phyloP scores from a whole-genome alignment of 257 asterid species.

The Jacaranda mimosifolia region DNA sequence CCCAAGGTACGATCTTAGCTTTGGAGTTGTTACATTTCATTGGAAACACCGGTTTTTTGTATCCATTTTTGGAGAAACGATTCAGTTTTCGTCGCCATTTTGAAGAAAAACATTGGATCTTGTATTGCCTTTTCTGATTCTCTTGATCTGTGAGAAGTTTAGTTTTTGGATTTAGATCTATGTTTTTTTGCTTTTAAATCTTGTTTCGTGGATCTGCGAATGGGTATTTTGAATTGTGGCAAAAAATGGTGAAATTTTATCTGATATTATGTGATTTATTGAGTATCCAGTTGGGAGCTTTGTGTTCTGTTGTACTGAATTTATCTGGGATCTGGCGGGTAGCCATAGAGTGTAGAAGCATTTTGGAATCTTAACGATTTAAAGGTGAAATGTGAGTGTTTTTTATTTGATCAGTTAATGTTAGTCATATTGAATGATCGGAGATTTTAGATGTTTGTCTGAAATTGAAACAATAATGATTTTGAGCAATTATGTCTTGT shows the following conservation, averaged over 20 bases:
- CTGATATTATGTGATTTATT: conserved; percentile 9
- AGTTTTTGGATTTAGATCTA: conserved; percentile 37
- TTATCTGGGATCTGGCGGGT: conserved; percentile 31
- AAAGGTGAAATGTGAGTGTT: neutral
- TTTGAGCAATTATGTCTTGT: neutral
- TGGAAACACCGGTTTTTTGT: neutral
- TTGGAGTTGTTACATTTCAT: neutral
- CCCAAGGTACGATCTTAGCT: conserved; percentile 45
- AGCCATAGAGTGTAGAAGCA: neutral
- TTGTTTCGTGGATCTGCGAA: conserved; percentile 44
- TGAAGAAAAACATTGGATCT: conserved; percentile 32
- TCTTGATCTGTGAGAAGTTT: conserved; percentile 37
- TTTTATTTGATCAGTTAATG: neutral
- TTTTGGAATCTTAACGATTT: neutral
- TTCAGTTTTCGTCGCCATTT: conserved; percentile 21
- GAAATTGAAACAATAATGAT: neutral
- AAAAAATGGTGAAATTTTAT: neutral
- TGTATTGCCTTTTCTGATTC: conserved; percentile 24
- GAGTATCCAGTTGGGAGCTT: neutral
- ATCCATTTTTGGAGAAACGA: conserved; percentile 5
- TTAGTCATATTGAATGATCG: neutral
- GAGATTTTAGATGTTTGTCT: neutral
- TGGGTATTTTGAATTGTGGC: conserved; percentile 21
- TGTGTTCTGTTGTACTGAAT: conserved; percentile 20
- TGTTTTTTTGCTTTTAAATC: conserved; percentile 16